phyloP scores from a whole-genome alignment of 192 early-diverging fungal species.

The Coemansia sp. region DNA sequence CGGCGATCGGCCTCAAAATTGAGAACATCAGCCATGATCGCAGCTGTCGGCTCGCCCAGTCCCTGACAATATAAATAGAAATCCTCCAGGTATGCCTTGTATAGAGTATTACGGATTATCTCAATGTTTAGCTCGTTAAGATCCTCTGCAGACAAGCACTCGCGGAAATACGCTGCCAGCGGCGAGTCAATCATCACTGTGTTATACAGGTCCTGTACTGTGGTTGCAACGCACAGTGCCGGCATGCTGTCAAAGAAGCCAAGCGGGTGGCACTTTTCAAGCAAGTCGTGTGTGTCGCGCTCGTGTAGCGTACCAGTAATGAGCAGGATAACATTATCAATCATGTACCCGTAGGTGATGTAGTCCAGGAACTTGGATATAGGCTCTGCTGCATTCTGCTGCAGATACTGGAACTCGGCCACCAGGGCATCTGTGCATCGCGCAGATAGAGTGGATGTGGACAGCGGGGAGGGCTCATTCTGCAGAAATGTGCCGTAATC shows the following conservation, averaged over 20 bases:
- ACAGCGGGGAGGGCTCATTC: slow-evolving; percentile 93
- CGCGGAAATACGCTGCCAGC: slow-evolving; percentile 95
- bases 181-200: slow-evolving; percentile 97
- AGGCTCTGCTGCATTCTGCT: slow-evolving; percentile 77
- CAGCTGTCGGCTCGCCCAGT: slow-evolving; percentile 80
- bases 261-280: slow-evolving; percentile 97
- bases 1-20: slow-evolving; percentile 98
- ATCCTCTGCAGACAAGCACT: slow-evolving; percentile 95
- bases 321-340: slow-evolving; percentile 97
- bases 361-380: slow-evolving; percentile 93
- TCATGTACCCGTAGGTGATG: slow-evolving; percentile 96
- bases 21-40: slow-evolving; percentile 92
- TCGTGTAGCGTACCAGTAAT: slow-evolving; percentile 98
- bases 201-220: slow-evolving; percentile 90
- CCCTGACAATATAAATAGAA: slow-evolving; percentile 87
- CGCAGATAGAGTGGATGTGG: slow-evolving; percentile 89
- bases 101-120: slow-evolving; percentile 98
- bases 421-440: slow-evolving; percentile 88
- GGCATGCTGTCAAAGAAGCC: slow-evolving; percentile 98
- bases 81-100: slow-evolving; percentile 99
- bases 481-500: slow-evolving; percentile 94
- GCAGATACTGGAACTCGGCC: slow-evolving; percentile 89
- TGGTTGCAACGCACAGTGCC: slow-evolving; percentile 96
- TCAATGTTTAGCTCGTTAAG: slow-evolving; percentile 99
- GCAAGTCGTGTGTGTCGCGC: slow-evolving; percentile 93